Conservation (phyloP, 345 rosid species). For the Odontarrhena argentea region DNA sequence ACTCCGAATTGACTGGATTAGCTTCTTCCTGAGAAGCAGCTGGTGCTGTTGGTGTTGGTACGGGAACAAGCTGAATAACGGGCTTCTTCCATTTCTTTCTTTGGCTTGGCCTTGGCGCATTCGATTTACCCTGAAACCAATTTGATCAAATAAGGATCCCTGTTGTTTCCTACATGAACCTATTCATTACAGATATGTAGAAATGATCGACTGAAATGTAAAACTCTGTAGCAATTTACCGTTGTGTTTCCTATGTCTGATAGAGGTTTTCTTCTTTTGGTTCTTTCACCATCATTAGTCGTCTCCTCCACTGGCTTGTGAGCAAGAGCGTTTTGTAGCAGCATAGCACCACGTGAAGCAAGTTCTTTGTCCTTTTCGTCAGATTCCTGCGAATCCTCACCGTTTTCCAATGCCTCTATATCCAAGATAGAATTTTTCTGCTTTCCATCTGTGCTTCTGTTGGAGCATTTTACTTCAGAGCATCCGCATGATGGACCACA, state of each 20-base stretch:
- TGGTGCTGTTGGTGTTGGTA: constrained; percentile 29
- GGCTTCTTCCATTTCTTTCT: constrained; percentile 84
- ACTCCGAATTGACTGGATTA: constrained; percentile 6
- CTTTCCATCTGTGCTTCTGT: constrained; percentile 43
- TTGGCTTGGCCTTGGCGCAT: constrained; percentile 62
- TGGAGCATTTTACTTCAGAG: constrained; percentile 59
- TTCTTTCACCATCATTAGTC: constrained; percentile 45
- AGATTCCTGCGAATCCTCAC: constrained; percentile 39
- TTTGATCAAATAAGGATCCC: not conserved
- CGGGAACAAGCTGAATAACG: constrained; percentile 73
- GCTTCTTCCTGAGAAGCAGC: constrained; percentile 46
- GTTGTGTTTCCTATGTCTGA: constrained; percentile 81
- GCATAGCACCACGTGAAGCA: constrained; percentile 75
- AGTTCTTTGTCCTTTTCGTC: constrained; percentile 47
- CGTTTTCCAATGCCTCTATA: constrained; percentile 20
- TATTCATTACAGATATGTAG: not conserved
- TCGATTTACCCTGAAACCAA: constrained; percentile 64
- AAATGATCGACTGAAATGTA: constrained; percentile 1
- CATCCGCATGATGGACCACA: constrained; percentile 81
- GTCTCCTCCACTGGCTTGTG: constrained; percentile 48
- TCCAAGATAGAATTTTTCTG: constrained; percentile 38
- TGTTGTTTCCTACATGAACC: constrained; percentile 1
- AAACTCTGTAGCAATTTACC: constrained; percentile 23
- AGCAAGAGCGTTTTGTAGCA: constrained; percentile 74
- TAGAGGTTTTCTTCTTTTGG: constrained; percentile 66